Conservation (phyloP, 768 basidiomycete species). For the Leccinum disarticulatum region DNA sequence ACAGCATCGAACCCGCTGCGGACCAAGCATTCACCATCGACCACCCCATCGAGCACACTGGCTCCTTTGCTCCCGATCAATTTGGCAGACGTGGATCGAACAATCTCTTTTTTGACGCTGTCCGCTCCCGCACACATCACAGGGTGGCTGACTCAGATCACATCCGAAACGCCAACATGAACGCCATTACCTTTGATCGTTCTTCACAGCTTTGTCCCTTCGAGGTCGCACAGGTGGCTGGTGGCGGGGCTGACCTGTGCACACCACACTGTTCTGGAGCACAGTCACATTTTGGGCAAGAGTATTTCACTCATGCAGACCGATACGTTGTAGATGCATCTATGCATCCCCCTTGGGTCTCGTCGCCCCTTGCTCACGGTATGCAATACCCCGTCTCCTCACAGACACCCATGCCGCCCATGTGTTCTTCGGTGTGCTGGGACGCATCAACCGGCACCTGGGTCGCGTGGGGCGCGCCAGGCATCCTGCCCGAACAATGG, state of each 20-base stretch:
- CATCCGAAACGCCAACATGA: constrained; percentile 22
- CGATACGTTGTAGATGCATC: constrained; percentile 20
- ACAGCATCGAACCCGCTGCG: constrained; percentile 14
- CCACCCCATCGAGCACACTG: constrained; percentile 14
- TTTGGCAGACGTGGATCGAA: constrained; percentile 36
- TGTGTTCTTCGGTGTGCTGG: constrained; percentile 31
- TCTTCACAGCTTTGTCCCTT: constrained; percentile 22
- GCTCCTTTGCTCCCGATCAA: constrained; percentile 20
- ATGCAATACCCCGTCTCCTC: constrained; percentile 31
- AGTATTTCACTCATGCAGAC: constrained; percentile 31
- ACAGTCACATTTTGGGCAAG: constrained; percentile 26
- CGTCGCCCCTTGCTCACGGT: constrained; percentile 27
- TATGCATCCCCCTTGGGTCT: constrained; percentile 28
- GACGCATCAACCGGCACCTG: constrained; percentile 30
- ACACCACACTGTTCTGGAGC: constrained; percentile 16
- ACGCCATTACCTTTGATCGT: constrained; percentile 19
- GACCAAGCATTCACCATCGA: constrained; percentile 16
- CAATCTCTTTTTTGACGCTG: constrained; percentile 40
- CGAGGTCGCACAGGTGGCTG: constrained; percentile 18
- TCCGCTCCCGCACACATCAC: constrained; percentile 27
- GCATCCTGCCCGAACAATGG: constrained; percentile 31
- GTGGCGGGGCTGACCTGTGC: constrained; percentile 29
- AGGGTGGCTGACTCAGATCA: constrained; percentile 24
- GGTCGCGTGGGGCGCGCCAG: constrained; percentile 31
- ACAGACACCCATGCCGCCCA: constrained; percentile 28